Conservation (phyloP, 2,329 filamentous ascomycete species). For the Scedosporium aurantiacum region DNA sequence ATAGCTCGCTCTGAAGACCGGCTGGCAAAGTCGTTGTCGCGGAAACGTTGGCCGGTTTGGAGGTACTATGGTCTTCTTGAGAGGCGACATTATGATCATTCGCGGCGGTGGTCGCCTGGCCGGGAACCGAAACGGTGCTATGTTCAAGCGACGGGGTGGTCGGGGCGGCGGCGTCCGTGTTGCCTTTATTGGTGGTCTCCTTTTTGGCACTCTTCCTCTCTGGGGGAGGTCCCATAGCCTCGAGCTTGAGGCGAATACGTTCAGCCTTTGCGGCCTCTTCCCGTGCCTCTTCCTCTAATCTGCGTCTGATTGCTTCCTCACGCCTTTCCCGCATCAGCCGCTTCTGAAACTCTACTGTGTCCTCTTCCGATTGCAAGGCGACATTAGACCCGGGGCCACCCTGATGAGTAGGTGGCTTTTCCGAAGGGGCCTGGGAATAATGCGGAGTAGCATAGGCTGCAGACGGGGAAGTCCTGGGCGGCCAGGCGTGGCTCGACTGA, state of each 20-base stretch:
- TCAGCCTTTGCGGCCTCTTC: slow-evolving; percentile 63
- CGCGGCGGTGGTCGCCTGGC: slow-evolving; percentile 17
- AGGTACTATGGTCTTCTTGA: slow-evolving; percentile 12
- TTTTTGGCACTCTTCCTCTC: slow-evolving; percentile 49
- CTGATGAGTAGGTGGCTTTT: slow-evolving; percentile 20
- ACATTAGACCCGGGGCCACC: background rate
- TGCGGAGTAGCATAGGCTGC: slow-evolving; percentile 23
- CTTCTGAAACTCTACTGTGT: slow-evolving; percentile 53
- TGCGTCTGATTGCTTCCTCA: slow-evolving; percentile 57
- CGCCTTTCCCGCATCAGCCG: slow-evolving; percentile 63
- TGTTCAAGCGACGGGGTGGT: background rate
- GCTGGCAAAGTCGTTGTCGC: background rate
- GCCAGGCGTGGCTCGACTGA: slow-evolving; percentile 10
- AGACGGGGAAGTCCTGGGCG: slow-evolving; percentile 30
- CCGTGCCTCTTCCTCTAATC: slow-evolving; percentile 56
- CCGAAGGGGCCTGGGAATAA: background rate
- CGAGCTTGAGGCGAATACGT: slow-evolving; percentile 61
- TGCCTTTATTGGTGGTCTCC: slow-evolving; percentile 33
- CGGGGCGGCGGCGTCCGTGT: slow-evolving; percentile 7
- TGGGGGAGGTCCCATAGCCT: slow-evolving; percentile 54
- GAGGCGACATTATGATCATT: slow-evolving; percentile 15
- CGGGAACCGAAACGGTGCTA: background rate
- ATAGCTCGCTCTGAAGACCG: background rate
- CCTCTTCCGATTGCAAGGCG: slow-evolving; percentile 20
- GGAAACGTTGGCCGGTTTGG: background rate